A percentile compares a stretch with the other conserved stretches of the same genome.
Conservation (phyloP, 179 eudicot species). For the Beta corolliflora region DNA sequence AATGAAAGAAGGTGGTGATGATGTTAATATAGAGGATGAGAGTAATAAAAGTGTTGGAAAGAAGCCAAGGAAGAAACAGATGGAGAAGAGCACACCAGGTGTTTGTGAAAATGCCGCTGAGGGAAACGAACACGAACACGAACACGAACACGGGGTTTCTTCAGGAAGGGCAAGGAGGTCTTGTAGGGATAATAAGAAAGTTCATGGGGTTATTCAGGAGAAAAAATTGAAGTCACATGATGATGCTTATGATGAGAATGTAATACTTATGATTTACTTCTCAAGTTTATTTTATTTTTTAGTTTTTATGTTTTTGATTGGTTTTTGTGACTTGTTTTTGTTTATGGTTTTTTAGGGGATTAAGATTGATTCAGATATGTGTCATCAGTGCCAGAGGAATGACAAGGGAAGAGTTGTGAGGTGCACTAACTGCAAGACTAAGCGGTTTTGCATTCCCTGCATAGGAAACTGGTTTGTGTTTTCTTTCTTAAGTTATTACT, state of each 20-base stretch:
- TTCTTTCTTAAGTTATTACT: too few relatives aligned
- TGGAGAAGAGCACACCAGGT: background rate
- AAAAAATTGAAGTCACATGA: background rate
- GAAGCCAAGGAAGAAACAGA: background rate
- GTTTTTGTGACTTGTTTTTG: background rate
- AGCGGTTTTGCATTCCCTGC: constrained; percentile 63
- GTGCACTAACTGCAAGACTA: constrained; percentile 53
- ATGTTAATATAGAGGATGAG: background rate
- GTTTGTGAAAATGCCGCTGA: constrained; percentile 14
- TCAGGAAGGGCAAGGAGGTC: background rate
- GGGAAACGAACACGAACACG: background rate
- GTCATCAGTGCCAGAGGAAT: constrained; percentile 82
- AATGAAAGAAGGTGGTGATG: background rate
- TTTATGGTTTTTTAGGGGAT: constrained; percentile 35
- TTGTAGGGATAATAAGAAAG: too few relatives aligned
- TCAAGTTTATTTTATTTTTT: background rate
- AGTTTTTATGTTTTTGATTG: background rate
- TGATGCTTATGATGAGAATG: constrained; percentile 28
- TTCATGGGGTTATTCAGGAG: background rate
- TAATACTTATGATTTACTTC: constrained; percentile 4
- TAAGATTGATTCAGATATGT: constrained; percentile 41
- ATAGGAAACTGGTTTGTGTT: constrained; percentile 50
- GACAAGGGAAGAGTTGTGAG: constrained; percentile 65
- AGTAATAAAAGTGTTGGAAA: background rate
- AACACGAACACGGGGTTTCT: background rate